Evolutionary conservation across 1,139 yeast species (phyloP), one percentile per base, ranked within the genome.

Genomic region (Geotrichum europaeum): DNA sequence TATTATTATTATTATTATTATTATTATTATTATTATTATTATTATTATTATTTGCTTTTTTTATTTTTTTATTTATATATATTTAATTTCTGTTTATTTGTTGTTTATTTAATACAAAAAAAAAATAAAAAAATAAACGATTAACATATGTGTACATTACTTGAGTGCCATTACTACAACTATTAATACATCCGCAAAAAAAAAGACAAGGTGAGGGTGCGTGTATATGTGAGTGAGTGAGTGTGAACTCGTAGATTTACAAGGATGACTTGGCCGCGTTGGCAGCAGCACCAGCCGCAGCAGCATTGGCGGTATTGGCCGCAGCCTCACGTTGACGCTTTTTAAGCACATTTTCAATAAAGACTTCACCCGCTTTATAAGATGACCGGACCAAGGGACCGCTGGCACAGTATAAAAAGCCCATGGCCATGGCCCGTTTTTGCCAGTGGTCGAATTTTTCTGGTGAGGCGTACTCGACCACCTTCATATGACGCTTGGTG

Each of bases 321-420:
- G 62, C 60, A 12, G 51, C 57, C 22, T 52, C 60, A 20, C 54
- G 55, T 32, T 56, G 55, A 72, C 95, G 84, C 77, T 89, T 89
- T 70, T 86, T 85, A 65, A 95, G 80, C 47, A 94, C 96, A 71
- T 94, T 94, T 75, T 95, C 99, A 69, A 95, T 92, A 70, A 91
- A 95, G 1, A 96, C 91, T 75, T 95, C 99, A 64, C 99, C 99
- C 20, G 99, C 99, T 75, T 94, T 95, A 76, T 95, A 95, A 1
- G 96, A 89, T 0, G 97, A 90, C 73, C 99, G 84, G 18, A 95
- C 98, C 69, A 95, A 80, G 6, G 99, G 99, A 3, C 99, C 99
- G 67, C 96, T 87, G 2, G 99, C 99, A 72, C 97, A 96, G 72
- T 95, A 94, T 59, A 91, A 78, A 80, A 95, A 95, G 0, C 99